A percentile compares a stretch with the other conserved stretches of the same genome.
Evolutionary conservation across 1,139 yeast genomes (phyloP).

Genomic region (Kodamaea suecica): DNA sequence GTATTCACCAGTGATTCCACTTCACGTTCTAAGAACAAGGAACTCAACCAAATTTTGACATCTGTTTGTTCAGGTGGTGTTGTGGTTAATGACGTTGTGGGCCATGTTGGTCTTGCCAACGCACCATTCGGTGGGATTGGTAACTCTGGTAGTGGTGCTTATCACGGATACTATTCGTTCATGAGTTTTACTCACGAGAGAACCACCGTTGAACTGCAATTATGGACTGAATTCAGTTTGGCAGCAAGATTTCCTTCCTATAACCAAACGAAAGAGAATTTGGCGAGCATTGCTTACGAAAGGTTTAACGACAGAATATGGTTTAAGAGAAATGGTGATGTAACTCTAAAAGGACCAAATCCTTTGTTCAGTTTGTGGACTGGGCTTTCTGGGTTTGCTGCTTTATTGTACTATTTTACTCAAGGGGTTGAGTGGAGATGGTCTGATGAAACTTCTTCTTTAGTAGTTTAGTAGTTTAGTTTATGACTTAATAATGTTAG

Average conservation of each 20-base stretch:
- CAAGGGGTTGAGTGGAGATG: slow-evolving; percentile 5
- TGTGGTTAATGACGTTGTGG: slow-evolving; percentile 64
- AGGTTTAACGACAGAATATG: slow-evolving; percentile 31
- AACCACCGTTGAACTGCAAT: slow-evolving; percentile 64
- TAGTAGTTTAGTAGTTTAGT: no score
- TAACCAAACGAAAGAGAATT: slow-evolving; percentile 29
- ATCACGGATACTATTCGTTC: slow-evolving; percentile 77
- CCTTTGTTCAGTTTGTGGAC: slow-evolving; percentile 33
- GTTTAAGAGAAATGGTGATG: slow-evolving; percentile 38
- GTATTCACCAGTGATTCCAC: slow-evolving; percentile 55
- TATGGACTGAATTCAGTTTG: slow-evolving; percentile 59
- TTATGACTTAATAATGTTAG: no score
- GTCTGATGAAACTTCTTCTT: no score
- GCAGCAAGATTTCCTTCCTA: slow-evolving; percentile 72
- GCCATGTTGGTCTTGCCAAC: slow-evolving; percentile 68
- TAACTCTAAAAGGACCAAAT: slow-evolving; percentile 36
- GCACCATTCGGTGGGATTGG: slow-evolving; percentile 96
- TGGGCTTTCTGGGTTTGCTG: slow-evolving; percentile 30
- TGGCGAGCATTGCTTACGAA: slow-evolving; percentile 21
- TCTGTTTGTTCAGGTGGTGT: slow-evolving; percentile 73
- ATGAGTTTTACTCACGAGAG: slow-evolving; percentile 75
- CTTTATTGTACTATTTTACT: slow-evolving; percentile 23
- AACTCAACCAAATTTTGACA: slow-evolving; percentile 49
- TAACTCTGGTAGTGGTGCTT: slow-evolving; percentile 72
- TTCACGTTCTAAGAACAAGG: slow-evolving; percentile 37